phyloP scores from a whole-genome alignment of 73 alveolate genomes.

The Stentor roeselii region DNA sequence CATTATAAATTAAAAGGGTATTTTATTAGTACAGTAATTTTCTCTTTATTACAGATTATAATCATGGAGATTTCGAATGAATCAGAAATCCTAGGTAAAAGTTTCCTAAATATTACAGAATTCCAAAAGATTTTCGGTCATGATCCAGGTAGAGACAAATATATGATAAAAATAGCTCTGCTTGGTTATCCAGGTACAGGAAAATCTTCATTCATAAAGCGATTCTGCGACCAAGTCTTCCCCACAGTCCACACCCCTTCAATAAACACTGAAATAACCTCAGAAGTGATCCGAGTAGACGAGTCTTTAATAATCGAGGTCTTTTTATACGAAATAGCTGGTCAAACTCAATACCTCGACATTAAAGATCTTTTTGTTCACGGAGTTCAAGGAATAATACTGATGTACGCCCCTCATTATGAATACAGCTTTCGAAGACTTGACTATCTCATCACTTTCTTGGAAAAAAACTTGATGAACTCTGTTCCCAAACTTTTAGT shows the following conservation, averaged over 20 bases:
- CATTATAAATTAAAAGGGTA: no score
- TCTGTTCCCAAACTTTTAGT: neutral
- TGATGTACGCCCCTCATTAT: conserved; percentile 10
- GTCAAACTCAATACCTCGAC: conserved; percentile 22
- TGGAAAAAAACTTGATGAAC: neutral
- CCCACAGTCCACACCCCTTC: conserved; percentile 13
- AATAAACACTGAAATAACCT: neutral
- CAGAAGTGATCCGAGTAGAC: neutral
- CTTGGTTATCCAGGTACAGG: conserved; percentile 23
- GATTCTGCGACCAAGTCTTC: conserved; percentile 5
- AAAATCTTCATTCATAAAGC: neutral
- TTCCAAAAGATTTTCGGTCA: conserved; percentile 6
- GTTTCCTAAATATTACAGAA: neutral
- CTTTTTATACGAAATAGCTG: conserved; percentile 4
- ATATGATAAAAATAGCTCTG: neutral
- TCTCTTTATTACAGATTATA: no score
- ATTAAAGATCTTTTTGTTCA: neutral
- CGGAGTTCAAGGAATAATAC: conserved; percentile 1
- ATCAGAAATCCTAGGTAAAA: neutral
- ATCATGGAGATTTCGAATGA: no score
- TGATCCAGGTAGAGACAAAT: neutral
- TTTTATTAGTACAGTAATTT: no score
- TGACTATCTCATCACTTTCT: neutral
- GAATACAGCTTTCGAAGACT: neutral
- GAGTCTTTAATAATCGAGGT: neutral